Evolutionary conservation across 805 yeast species (phyloP), one percentile per base, ranked within the genome.

Genomic region (Sungouiozyma intestinalis): DNA sequence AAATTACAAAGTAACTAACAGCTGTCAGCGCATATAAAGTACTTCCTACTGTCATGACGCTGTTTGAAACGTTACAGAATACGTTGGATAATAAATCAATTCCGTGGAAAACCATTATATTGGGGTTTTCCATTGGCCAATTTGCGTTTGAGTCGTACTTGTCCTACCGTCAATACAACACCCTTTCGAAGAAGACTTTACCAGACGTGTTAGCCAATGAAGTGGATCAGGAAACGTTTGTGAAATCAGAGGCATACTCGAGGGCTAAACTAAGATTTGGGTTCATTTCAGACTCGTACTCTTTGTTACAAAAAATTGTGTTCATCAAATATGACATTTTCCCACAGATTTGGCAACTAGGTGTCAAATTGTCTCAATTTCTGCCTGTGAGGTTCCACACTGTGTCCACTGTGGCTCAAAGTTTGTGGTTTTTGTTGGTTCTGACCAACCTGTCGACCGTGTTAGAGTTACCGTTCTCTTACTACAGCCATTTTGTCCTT

Each of bases 401-500:
- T 14, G 55, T 73, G 21, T 83, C 90, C 20, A 67, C 75, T 29
- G 76, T 84, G 54, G 72, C 85, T 15, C 90, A 83, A 51, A 79
- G 94, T 33, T 65, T 87, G 43, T 73, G 78, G 46, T 79, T 85
- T 55, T 62, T 77, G 51, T 65, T 76, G 35, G 68, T 70, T 19
- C 66, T 76, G 53, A 66, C 77, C 27, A 41, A 68, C 18, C 45
- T 79, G 36, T 67, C 79, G 7, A 67, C 79, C 2, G 40, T 85
- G 2, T 45, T 77, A 24, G 68, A 75, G 3, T 59, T 83, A 42
- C 98, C 98, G 3, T 57, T 79, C 17, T 69, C 79, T 8, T 79
- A 82, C 60, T 88, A 87, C 64, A 68, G 74, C 44, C 81, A 82
- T 53, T 92, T 92, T 66, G 88, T 87, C 14, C 70, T 92, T 51